Percentiles rank a stretch among this genome's conserved stretches.
These are phyloP conservation scores for Apiosordaria backusii DNA, from an alignment of 495 filamentous ascomycete species.

Conservation along the genomic window DNA sequence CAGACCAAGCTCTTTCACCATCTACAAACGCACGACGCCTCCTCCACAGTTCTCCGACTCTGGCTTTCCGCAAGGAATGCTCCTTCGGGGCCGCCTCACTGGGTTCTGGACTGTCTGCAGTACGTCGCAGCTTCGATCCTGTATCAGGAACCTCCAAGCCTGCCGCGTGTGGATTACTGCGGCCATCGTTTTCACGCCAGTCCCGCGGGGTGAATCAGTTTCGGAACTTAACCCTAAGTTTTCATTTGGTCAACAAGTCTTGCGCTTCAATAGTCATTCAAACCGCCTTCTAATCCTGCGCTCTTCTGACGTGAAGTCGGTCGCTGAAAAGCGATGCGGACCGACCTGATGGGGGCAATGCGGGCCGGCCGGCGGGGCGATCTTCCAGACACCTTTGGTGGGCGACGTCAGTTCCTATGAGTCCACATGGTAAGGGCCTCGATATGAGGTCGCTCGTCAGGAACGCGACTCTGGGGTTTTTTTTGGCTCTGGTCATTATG, in stretches of 20 bases:
- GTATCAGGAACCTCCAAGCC: constrained; percentile 37
- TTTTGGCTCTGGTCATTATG: constrained; percentile 54
- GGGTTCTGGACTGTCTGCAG: constrained; percentile 27
- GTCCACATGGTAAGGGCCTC: constrained; percentile 62
- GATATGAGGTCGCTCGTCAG: constrained; percentile 60
- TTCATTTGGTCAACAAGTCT: constrained; percentile 53
- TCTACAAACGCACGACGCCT: constrained; percentile 55
- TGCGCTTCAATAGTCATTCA: constrained; percentile 43
- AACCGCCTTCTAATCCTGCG: constrained; percentile 39
- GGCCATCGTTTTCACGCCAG: constrained; percentile 25
- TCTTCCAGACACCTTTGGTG: constrained; percentile 46
- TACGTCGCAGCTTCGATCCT: constrained; percentile 40
- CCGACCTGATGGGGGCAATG: constrained; percentile 14
- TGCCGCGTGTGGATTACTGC: constrained; percentile 35
- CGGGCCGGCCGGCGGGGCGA: constrained; percentile 38
- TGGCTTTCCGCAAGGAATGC: constrained; percentile 62
- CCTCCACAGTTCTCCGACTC: constrained; percentile 64
- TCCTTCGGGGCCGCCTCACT: constrained; percentile 40
- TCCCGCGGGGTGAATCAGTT: constrained; percentile 49
- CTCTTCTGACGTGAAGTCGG: constrained; percentile 15
- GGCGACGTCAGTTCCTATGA: constrained; percentile 52
- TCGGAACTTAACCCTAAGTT: constrained; percentile 81
- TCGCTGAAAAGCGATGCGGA: constrained; percentile 44
- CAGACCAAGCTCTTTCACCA: constrained; percentile 39
- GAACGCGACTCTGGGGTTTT: constrained; percentile 51